Percentiles rank a stretch among this genome's conserved stretches.
phyloP scores from a whole-genome alignment of 805 yeast species.

The Starmerella kuoi region DNA sequence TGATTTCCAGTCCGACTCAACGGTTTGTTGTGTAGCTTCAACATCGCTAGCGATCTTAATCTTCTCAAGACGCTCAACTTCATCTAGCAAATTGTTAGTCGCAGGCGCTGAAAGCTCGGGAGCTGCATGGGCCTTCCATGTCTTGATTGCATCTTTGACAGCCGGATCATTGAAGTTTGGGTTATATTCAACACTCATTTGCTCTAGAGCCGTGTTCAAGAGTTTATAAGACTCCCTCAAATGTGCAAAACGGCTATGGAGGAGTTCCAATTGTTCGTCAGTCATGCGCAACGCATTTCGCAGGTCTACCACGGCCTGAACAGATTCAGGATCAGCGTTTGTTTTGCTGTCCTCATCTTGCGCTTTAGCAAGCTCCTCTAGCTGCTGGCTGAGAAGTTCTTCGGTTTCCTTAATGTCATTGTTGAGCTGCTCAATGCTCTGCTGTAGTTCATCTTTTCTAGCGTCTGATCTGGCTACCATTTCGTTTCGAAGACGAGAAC shows the following conservation, averaged over 20 bases:
- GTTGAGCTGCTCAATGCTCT: constrained; percentile 1
- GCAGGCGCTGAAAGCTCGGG: constrained; percentile 4
- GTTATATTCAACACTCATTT: constrained; percentile 50
- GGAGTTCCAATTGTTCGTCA: constrained; percentile 6
- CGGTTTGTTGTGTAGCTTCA: not conserved
- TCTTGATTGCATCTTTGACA: constrained; percentile 58
- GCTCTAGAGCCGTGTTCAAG: constrained; percentile 33
- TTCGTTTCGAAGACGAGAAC: constrained; percentile 29
- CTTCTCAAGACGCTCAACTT: constrained; percentile 5
- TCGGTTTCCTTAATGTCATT: not conserved
- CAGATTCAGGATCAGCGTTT: constrained; percentile 12
- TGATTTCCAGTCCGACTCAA: not conserved
- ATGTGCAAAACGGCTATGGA: constrained; percentile 6
- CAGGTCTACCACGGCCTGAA: constrained; percentile 10
- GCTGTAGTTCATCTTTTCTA: constrained; percentile 9
- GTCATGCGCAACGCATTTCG: constrained; percentile 16
- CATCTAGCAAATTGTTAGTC: not conserved
- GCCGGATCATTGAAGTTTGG: constrained; percentile 79
- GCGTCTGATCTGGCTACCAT: constrained; percentile 25
- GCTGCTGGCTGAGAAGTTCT: constrained; percentile 20
- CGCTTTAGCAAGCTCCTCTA: constrained; percentile 28
- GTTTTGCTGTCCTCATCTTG: constrained; percentile 7
- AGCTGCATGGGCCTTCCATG: constrained; percentile 24
- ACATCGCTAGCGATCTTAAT: constrained; percentile 9
- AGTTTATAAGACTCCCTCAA: constrained; percentile 12